Percentiles rank a stretch among this genome's conserved stretches.
phyloP scores from a whole-genome alignment of 139 green algal genomes.

The Closterium sp. region DNA sequence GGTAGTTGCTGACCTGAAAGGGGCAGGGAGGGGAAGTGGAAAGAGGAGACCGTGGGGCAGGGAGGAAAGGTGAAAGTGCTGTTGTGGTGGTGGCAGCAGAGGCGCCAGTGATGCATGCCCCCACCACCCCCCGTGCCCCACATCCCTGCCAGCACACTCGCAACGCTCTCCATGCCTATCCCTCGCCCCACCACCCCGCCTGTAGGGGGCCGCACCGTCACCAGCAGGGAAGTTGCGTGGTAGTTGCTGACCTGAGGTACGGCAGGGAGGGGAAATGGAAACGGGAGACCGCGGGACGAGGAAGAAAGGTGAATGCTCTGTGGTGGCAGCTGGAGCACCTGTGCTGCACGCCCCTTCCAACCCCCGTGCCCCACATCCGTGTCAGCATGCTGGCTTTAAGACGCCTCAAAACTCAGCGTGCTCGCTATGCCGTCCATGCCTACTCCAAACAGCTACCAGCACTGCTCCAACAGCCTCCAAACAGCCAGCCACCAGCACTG shows the following conservation, averaged over 20 bases:
- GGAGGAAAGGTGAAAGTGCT: background rate
- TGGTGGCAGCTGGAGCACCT: background rate
- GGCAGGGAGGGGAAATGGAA: background rate
- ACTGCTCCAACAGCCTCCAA: too few relatives aligned
- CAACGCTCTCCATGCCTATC: background rate
- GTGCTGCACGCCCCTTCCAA: background rate
- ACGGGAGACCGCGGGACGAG: too few relatives aligned
- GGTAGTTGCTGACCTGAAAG: conserved; percentile 7
- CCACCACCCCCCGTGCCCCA: too few relatives aligned
- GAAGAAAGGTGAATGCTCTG: too few relatives aligned
- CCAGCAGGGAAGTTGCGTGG: conserved; percentile 1
- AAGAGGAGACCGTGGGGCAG: background rate
- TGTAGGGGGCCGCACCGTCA: too few relatives aligned
- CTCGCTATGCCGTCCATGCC: too few relatives aligned
- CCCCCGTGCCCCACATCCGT: too few relatives aligned
- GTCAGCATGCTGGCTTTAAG: too few relatives aligned
- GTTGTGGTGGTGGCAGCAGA: background rate
- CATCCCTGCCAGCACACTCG: background rate
- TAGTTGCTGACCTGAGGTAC: background rate
- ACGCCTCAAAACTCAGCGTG: too few relatives aligned
- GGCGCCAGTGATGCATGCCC: background rate
- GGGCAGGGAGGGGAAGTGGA: background rate
- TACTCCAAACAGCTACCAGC: background rate
- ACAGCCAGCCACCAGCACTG: too few relatives aligned
- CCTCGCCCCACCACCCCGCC: conserved; percentile 11